Evolutionary conservation across 441 rosid species (phyloP).

Genomic region (Gossypium armourianum): DNA sequence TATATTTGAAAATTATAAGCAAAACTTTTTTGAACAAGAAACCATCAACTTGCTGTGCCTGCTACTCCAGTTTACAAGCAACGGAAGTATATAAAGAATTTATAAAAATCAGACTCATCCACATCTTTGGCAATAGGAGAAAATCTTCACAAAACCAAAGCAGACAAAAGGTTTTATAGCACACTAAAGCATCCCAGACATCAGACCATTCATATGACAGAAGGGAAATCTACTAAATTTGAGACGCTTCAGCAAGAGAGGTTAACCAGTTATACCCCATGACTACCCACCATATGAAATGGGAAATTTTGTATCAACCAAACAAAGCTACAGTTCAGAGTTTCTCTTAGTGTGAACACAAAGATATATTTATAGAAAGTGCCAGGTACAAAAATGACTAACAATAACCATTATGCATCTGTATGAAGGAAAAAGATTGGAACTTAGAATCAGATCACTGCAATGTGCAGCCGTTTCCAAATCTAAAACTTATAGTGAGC

Average conservation of each 20-base stretch:
- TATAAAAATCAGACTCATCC: background rate
- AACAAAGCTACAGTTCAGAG: background rate
- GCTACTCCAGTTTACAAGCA: background rate
- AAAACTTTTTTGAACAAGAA: background rate
- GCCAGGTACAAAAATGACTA: background rate
- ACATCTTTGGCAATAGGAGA: background rate
- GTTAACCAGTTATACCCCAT: background rate
- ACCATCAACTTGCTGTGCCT: background rate
- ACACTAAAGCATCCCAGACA: background rate
- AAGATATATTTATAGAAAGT: background rate
- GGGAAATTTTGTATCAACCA: background rate
- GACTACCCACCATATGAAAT: background rate
- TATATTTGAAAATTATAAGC: background rate
- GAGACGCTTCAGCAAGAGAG: background rate
- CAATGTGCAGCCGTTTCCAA: background rate
- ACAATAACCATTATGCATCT: background rate
- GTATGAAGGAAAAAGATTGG: background rate
- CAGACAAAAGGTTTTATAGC: background rate
- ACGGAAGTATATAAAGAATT: background rate
- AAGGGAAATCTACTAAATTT: background rate
- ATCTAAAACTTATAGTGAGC: background rate
- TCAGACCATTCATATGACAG: background rate
- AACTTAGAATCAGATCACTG: background rate
- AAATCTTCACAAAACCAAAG: background rate
- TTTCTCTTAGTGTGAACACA: background rate